Base-by-base conservation (phyloP, 2,329 filamentous ascomycete genomes). In the Alternaria sp. region DNA sequence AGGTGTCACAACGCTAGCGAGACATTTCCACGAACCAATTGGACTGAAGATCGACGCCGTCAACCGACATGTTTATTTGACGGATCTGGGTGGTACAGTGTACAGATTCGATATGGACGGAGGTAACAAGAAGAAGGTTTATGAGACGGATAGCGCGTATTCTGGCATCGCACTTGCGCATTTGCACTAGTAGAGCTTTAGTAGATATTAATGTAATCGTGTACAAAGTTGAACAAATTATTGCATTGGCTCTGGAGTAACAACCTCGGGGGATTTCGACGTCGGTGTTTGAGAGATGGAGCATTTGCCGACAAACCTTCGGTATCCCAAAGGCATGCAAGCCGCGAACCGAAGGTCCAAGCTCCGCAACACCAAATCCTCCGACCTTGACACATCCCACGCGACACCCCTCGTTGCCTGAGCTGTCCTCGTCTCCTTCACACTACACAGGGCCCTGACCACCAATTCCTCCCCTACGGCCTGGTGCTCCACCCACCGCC, bases 21-120 rank as follows among this genome's bases (percentile, higher is more conserved):
- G 59, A 3, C 57, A 65, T 20, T 65, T 74, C 7, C 64, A 73
- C 20, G 69, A 73, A 59, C 60, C 68, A 3, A 73, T 73, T 54
- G 69, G 69, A 6, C 32, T 73, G 43, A 57, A 51, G 40, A 56
- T 69, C 16, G 67, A 71, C 43, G 41, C 11, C 0, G 41, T 59
- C 25, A 57, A 54, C 5, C 40, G 51, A 1, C 40, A 62, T 0
- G 44, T 64, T 5, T 72, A 66, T 38, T 54, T 66, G 7, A 66
- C 67, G 2, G 72, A 74, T 59, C 54, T 73, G 2, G 65, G 64
- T 2, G 72, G 70, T 1, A 58, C 62, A 36, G 27, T 69, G 54
- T 57, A 68, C 36, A 61, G 45, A 48, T 53, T 51, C 41, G 62
- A 66, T 27, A 48, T 68, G 32, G 63, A 69, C 12, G 64, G 59